Evolutionary conservation across 495 filamentous ascomycete species (phyloP), one percentile per base, ranked within the genome.

Genomic region (Neurospora sublineolata): DNA sequence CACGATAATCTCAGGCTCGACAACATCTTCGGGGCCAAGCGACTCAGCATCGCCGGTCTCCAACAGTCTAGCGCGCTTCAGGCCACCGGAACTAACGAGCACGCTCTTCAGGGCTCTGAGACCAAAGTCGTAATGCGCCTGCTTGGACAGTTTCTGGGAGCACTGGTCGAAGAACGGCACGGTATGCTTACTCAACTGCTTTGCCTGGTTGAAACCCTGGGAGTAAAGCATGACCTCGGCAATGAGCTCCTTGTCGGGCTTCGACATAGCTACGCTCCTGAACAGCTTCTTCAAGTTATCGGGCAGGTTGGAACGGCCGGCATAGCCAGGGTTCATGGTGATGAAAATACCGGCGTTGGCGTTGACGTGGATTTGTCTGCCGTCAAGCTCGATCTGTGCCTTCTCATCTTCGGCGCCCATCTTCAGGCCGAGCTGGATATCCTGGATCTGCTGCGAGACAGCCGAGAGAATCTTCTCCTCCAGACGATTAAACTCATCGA

Each of bases 261-360:
- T 97, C 10, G 96, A 98, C 95, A 99, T 99, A 46, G 95, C 95
- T 67, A 99, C 95, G 77, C 96, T 98, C 76, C 95, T 88, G 88
- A 99, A 99, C 27, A 99, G 85, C 82, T 99, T 99, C 87, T 99
- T 99, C 80, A 99, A 80, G 79, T 99, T 99, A 81, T 99, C 95
- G 1, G 95, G 95, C 76, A 99, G 83, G 81, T 98, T 99, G 39
- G 95, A 99, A 79, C 95, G 91, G 69, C 95, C 95, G 44, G 95
- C 95, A 85, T 99, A 99, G 27, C 95, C 95, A 75, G 95, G 95
- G 82, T 99, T 99, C 95, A 99, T 99, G 39, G 95, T 99, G 81
- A 99, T 98, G 84, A 99, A 99, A 79, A 99, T 97, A 76, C 94
- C 94, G 67, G 95, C 98, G 77, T 97, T 95, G 67, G 87, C 84